Percentiles rank a stretch among this genome's conserved stretches.
These are phyloP conservation scores for Candida lessepsii DNA, from an alignment of 805 yeast genomes.

Conservation along the genomic window DNA sequence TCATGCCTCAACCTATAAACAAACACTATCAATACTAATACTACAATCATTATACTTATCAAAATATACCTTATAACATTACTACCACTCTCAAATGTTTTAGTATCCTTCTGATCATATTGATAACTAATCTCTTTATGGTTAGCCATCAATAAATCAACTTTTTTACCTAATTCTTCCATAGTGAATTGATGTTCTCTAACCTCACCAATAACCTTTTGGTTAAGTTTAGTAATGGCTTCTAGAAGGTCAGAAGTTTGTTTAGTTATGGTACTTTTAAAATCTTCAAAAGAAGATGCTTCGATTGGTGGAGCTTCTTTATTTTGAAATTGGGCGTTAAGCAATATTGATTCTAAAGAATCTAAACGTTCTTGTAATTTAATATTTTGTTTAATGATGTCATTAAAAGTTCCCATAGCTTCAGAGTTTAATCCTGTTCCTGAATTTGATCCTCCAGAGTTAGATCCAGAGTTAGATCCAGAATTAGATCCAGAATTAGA, in stretches of 20 bases:
- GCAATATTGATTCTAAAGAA: conserved; percentile 8
- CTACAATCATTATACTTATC: conserved; percentile 39
- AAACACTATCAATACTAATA: conserved; percentile 43
- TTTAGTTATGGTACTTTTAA: conserved; percentile 25
- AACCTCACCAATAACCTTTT: conserved; percentile 41
- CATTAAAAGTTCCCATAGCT: conserved; percentile 2
- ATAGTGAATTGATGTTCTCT: conserved; percentile 38
- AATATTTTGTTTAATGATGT: conserved; percentile 6
- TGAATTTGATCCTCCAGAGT: too few relatives aligned
- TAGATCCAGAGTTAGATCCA: too few relatives aligned
- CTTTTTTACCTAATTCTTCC: conserved; percentile 34
- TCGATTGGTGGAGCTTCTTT: conserved; percentile 2
- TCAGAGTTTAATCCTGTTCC: too few relatives aligned
- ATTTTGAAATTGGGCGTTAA: not conserved
- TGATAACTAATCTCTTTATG: conserved; percentile 38
- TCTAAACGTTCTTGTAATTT: conserved; percentile 6
- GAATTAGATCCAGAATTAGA: not conserved
- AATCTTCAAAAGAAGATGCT: conserved; percentile 19
- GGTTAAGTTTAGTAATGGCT: conserved; percentile 31
- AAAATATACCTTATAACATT: conserved; percentile 36
- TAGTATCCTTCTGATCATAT: conserved; percentile 17
- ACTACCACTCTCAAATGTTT: conserved; percentile 10
- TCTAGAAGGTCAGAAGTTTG: conserved; percentile 34
- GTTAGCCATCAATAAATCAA: conserved; percentile 39
- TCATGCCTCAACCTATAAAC: conserved; percentile 58